These are phyloP conservation scores for Eucalyptus fibrosa DNA, from an alignment of 345 rosid genomes.

Conservation along the genomic window DNA sequence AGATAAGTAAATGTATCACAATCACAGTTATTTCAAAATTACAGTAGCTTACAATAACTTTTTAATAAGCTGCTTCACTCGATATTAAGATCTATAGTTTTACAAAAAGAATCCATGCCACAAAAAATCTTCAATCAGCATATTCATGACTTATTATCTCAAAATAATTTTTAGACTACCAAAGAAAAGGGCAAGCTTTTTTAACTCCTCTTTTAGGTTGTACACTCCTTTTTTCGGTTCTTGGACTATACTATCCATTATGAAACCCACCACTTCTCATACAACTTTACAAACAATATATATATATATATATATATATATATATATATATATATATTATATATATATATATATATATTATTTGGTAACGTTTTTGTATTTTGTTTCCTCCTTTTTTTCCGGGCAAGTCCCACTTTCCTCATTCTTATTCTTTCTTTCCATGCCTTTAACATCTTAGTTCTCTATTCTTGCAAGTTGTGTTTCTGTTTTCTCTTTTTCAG, in stretches of 20 bases:
- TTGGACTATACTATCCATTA: fast-evolving
- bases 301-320: too few species aligned
- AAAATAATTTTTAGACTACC: neutral
- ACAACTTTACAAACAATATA: neutral
- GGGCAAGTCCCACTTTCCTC: too few species aligned
- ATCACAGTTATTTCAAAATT: neutral
- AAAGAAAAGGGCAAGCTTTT: too few species aligned
- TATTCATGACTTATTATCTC: fast-evolving
- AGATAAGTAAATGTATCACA: neutral
- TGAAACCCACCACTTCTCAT: fast-evolving
- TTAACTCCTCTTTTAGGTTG: neutral
- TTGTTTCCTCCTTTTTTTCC: too few species aligned
- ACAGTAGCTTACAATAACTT: neutral
- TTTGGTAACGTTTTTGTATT: too few species aligned
- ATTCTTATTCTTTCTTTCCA: neutral
- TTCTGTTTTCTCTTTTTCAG: neutral
- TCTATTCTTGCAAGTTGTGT: neutral
- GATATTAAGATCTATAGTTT: neutral
- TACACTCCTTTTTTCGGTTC: fast-evolving
- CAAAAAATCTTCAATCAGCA: neutral
- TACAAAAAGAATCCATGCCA: fast-evolving
- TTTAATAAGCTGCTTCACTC: neutral
- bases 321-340: too few species aligned
- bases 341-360: too few species aligned
- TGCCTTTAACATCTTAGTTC: neutral